A percentile compares a stretch with the other conserved stretches of the same genome.
phyloP scores from a whole-genome alignment of 2,329 filamentous ascomycete species.

The Ophiostoma pallidulum region DNA sequence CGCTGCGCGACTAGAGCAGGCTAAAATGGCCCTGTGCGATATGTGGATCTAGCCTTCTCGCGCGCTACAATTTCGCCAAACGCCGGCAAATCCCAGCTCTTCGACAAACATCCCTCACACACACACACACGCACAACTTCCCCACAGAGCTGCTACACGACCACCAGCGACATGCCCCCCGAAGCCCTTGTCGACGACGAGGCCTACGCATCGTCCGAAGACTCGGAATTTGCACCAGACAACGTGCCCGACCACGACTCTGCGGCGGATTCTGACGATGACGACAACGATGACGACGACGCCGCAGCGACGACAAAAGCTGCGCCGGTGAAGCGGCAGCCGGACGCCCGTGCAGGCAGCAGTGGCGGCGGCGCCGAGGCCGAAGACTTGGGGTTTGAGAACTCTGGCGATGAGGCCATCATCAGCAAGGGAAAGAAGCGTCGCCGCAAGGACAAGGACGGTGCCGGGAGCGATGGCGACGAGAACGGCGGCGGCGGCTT shows the following conservation, averaged over 20 bases:
- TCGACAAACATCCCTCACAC: too few species aligned
- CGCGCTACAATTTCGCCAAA: too few species aligned
- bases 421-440: conserved; percentile 53
- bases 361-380: conserved; percentile 23
- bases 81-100: too few species aligned
- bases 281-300: conserved; percentile 25
- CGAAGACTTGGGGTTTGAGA: conserved; percentile 46
- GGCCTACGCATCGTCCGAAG: conserved; percentile 60
- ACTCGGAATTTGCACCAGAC: conserved; percentile 64
- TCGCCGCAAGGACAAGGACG: conserved; percentile 35
- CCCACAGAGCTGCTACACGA: too few species aligned
- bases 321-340: conserved; percentile 26
- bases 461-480: conserved; percentile 44
- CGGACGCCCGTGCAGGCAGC: conserved; percentile 14
- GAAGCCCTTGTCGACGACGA: conserved; percentile 33
- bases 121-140: too few species aligned
- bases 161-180: conserved; percentile 30
- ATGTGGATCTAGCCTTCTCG: too few species aligned
- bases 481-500: conserved; percentile 53
- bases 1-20: too few species aligned
- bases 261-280: conserved; percentile 42
- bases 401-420: conserved; percentile 64
- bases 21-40: too few species aligned
- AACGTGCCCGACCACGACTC: conserved; percentile 34
- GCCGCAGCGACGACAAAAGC: conserved; percentile 15